phyloP scores from a whole-genome alignment of 345 rosid genomes.

The Aethionema arabicum region DNA sequence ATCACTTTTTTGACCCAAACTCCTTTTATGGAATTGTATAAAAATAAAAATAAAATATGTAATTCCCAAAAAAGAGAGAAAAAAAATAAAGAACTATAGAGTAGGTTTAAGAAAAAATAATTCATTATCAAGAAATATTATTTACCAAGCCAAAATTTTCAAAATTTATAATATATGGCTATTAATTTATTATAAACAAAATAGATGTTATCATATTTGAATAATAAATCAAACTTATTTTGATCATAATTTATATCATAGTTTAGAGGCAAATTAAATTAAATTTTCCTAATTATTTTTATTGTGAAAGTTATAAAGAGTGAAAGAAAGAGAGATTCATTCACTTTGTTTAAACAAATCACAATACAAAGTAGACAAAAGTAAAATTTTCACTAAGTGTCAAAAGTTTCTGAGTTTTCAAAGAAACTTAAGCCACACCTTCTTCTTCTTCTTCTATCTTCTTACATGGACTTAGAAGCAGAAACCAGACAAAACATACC shows the following conservation, averaged over 20 bases:
- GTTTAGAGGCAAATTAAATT: neutral
- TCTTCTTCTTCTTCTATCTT: constrained; percentile 31
- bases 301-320: neutral
- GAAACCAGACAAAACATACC: constrained; percentile 20
- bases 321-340: constrained; percentile 31
- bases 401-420: constrained; percentile 30
- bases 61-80: constrained; percentile 17
- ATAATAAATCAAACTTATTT: too few relatives aligned
- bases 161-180: too few relatives aligned
- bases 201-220: too few relatives aligned
- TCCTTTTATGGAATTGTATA: constrained; percentile 24
- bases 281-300: neutral
- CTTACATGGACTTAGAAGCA: constrained; percentile 18
- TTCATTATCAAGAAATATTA: constrained; percentile 10
- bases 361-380: constrained; percentile 29
- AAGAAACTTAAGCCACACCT: constrained; percentile 33
- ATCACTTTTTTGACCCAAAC: constrained; percentile 22
- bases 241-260: too few relatives aligned
- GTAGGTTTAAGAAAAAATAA: constrained; percentile 25
- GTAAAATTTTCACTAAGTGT: constrained; percentile 25
- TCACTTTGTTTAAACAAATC: constrained; percentile 29
- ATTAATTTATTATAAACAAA: too few relatives aligned
- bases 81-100: constrained; percentile 7
- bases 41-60: constrained; percentile 11
- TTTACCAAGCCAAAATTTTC: too few relatives aligned